Base-by-base conservation (phyloP, 192 early-diverging fungal genomes). In the Podochytrium sp. region DNA sequence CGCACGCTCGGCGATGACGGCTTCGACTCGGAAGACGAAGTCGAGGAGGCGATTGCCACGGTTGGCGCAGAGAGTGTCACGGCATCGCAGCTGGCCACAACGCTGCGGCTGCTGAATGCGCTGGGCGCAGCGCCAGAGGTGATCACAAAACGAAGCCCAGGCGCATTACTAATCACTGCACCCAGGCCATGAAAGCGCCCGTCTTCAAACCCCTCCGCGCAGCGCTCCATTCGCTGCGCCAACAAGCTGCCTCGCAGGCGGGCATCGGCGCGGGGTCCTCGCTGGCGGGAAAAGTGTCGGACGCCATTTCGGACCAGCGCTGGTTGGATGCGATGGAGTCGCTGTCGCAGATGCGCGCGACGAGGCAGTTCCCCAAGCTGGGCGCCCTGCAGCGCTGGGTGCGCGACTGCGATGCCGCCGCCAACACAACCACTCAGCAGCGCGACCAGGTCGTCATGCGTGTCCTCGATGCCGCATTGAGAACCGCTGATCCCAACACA, bases 321-420 rank as follows among this genome's bases (percentile, higher is more conserved):
- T 91, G 85, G 85, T 71, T 71, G 39, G 88, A 91, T 68, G 86
- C 90, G n/a, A 56, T 69, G 49, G 66, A 69, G 3, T 14, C 37
- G 47, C 51, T 69, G 7, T 69, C 66, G 7, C 50, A 52, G 37
- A 69, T 69, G 66, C 47, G 66, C 29, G 66, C 66, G 20, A 33
- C 30, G 32, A 56, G 30, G 40, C 71, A 86, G 56, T 64, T 70
- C 12, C 87, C 86, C 3, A 86, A 86, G 53, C 78, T 91, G 3
- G 90, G 90, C 20, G 82, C 86, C 0, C 58, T 91, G 20, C 90
- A 91, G 59, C 77, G 90, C 10, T 91, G 90, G 90, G 86, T 88
- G 32, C 77, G 90, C n/a, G 90, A 89, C 55, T 91, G 90, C 57
- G 90, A 91, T 74, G 90, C 90, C 3, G 89, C 86, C n/a, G 81